Evolutionary conservation across 768 basidiomycete species (phyloP), one percentile per base, ranked within the genome.

Genomic region (Kwoniella sp.): DNA sequence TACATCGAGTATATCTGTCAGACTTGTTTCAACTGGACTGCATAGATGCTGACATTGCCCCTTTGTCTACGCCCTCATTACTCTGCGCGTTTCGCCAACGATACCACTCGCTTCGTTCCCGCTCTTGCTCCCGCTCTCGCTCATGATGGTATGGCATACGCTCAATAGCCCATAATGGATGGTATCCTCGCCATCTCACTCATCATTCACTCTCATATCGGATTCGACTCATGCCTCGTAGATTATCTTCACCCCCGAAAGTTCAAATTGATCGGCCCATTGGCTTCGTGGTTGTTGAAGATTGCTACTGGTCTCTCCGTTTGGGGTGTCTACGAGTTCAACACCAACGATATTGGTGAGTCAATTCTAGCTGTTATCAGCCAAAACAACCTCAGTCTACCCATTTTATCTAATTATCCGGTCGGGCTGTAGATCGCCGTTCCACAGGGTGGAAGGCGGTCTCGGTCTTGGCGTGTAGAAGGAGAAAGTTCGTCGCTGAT

Each of bases 291-390:
- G 95, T 79, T 83, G 8, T 83, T 97, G 59, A 85, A 92, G 51
- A 80, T 85, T 6, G 82, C 87, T 5, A 97, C 96, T 27, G 91
- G 87, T 22, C 87, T 90, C 4, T 84, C 93, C 55, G 87, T 92
- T 49, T 80, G 79, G 79, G 95, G 96, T 17, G 85, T 97, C 6
- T 99, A 96, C 83, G 90, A 96, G 80, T 97, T 98, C 84, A 97
- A 98, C 83, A 97, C 96, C 47, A 92, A 95, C 77, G 95, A 98
- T 78, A 88, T 99, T 67, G 94, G 96, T 96, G 71, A 69, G 90
- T 84, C 8, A 33, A 30, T 21, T 21, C 2, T 61, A 13, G 30
- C 33, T 29, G 50, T 51, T 3, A 13, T 1, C 22, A 4, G 17
- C 7, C 6, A 6, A 33, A 33, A 33, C 33, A 6, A 19, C 19